phyloP scores from a whole-genome alignment of 805 yeast species.

The Candida maltosa region DNA sequence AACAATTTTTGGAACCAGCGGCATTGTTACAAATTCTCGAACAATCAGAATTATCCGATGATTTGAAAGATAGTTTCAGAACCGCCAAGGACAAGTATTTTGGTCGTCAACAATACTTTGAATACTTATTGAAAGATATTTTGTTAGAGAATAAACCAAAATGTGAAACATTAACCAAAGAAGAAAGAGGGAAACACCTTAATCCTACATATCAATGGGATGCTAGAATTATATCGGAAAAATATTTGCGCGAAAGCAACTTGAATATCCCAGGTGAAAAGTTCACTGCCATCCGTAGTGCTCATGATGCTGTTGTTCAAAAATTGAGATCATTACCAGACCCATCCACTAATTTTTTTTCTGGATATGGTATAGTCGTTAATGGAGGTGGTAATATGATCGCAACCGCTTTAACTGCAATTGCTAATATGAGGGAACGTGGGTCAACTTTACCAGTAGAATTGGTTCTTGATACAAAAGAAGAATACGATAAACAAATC shows the following conservation, averaged over 20 bases:
- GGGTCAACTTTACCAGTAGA: slow-evolving; percentile 35
- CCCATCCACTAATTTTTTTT: slow-evolving; percentile 22
- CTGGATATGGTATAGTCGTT: slow-evolving; percentile 36
- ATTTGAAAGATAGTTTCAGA: slow-evolving; percentile 1
- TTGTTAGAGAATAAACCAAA: slow-evolving; percentile 9
- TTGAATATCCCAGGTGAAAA: slow-evolving; percentile 13
- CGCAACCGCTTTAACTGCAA: slow-evolving; percentile 25
- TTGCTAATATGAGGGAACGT: slow-evolving; percentile 27
- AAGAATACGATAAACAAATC: slow-evolving; percentile 21
- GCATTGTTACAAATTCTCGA: slow-evolving; percentile 5
- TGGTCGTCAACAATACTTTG: slow-evolving; percentile 8
- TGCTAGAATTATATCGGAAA: slow-evolving; percentile 7
- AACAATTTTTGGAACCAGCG: slow-evolving; percentile 1
- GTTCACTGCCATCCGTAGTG: slow-evolving; percentile 17
- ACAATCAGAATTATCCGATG: neutral
- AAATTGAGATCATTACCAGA: slow-evolving; percentile 19
- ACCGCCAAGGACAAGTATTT: neutral
- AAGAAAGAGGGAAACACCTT: slow-evolving; percentile 13
- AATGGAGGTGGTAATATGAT: slow-evolving; percentile 24
- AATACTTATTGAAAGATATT: slow-evolving; percentile 8
- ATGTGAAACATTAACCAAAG: slow-evolving; percentile 9
- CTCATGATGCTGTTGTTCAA: slow-evolving; percentile 25
- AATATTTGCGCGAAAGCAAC: slow-evolving; percentile 7
- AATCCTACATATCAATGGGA: slow-evolving; percentile 10
- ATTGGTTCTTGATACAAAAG: slow-evolving; percentile 22